These are phyloP conservation scores for Tilletia caries DNA, from an alignment of 1,284 basidiomycete species.

Conservation along the genomic window DNA sequence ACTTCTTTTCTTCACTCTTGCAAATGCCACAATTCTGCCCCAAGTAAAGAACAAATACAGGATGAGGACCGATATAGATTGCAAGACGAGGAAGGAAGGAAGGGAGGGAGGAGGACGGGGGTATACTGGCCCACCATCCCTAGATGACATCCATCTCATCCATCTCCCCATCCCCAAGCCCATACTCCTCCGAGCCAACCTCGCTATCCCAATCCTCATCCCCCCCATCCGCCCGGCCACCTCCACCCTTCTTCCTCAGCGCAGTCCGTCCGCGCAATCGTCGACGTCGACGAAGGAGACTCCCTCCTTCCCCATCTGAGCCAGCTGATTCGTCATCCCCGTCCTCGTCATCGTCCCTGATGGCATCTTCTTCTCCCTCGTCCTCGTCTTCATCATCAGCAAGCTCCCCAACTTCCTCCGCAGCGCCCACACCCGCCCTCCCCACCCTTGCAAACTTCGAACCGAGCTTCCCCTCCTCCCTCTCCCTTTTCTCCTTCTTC, in stretches of 20 bases:
- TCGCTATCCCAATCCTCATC: slow-evolving; percentile 35
- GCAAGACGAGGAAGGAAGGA: no score
- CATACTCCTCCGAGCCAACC: slow-evolving; percentile 26
- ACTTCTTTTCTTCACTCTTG: no score
- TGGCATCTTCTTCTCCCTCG: background rate
- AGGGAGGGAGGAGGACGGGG: no score
- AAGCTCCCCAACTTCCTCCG: background rate
- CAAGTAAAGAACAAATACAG: no score
- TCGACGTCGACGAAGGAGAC: background rate
- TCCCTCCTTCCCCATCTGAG: background rate
- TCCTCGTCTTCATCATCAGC: background rate
- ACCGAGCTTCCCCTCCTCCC: no score
- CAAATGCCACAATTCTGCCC: no score
- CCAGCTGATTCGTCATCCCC: background rate
- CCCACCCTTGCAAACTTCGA: background rate
- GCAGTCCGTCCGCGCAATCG: background rate
- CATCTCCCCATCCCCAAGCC: slow-evolving; percentile 28
- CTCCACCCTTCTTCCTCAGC: background rate
- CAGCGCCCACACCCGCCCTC: background rate
- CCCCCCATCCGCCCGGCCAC: background rate
- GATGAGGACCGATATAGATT: no score
- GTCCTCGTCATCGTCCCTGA: background rate
- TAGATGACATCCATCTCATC: slow-evolving; percentile 25
- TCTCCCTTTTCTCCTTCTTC: no score
- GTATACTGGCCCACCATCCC: no score